These are phyloP conservation scores for Lathyrus sativus DNA, from an alignment of 306 rosid species.

Conservation along the genomic window DNA sequence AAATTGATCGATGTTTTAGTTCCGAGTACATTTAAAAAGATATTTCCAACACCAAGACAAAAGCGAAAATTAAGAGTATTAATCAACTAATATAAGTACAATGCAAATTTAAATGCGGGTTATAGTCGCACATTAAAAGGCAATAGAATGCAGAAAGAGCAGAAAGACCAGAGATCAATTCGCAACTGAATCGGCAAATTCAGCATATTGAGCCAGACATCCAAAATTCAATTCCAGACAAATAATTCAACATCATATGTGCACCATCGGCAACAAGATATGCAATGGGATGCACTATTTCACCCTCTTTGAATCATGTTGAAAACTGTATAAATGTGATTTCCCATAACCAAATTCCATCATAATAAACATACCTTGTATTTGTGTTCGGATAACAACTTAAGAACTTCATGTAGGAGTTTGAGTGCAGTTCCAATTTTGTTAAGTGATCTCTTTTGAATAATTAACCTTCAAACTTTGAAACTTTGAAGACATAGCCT, in stretches of 20 bases:
- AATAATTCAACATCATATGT: constrained; percentile 21
- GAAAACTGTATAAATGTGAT: constrained; percentile 25
- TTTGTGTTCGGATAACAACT: constrained; percentile 28
- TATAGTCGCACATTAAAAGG: constrained; percentile 32
- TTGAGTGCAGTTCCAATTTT: constrained; percentile 28
- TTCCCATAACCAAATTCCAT: constrained; percentile 38
- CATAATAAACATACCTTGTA: constrained; percentile 28
- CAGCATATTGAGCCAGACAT: constrained; percentile 24
- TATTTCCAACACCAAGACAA: background rate
- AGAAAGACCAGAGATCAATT: constrained; percentile 38
- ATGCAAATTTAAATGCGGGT: constrained; percentile 23
- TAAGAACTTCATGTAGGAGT: constrained; percentile 30
- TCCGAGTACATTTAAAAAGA: background rate
- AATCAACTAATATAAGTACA: constrained; percentile 24
- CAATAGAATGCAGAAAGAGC: constrained; percentile 38
- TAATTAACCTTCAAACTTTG: constrained; percentile 32
- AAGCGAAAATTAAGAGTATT: background rate
- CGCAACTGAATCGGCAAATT: constrained; percentile 18
- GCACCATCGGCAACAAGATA: constrained; percentile 32
- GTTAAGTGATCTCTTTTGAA: constrained; percentile 24
- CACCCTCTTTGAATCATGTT: constrained; percentile 33
- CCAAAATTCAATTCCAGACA: constrained; percentile 28
- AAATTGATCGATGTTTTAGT: constrained; percentile 2
- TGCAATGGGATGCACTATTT: constrained; percentile 29
- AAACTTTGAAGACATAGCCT: constrained; percentile 26